Evolutionary conservation across 2,329 filamentous ascomycete species (phyloP).

Genomic region (Decorospora gaudefroyi): DNA sequence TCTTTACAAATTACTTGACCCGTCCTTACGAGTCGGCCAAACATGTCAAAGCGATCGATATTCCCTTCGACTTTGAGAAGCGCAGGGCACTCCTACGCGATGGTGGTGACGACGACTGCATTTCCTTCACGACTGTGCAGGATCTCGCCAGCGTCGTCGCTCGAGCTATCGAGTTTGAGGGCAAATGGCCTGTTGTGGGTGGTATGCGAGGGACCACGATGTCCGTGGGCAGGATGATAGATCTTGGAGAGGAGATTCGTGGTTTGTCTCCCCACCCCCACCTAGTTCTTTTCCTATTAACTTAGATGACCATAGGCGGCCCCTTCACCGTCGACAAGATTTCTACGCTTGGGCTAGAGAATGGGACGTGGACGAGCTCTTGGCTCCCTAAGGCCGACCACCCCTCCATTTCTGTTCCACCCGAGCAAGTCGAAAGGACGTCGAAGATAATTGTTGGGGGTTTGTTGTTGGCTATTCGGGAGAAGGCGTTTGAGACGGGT

Average conservation of each 20-base stretch:
- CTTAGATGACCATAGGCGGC: slow-evolving; percentile 34
- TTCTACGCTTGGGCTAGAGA: slow-evolving; percentile 50
- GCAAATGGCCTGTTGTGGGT: slow-evolving; percentile 27
- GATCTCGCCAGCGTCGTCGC: slow-evolving; percentile 26
- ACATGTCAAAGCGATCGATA: slow-evolving; percentile 44
- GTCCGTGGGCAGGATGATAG: slow-evolving; percentile 8
- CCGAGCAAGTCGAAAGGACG: slow-evolving; percentile 40
- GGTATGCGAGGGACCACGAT: slow-evolving; percentile 21
- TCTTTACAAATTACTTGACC: slow-evolving; percentile 59
- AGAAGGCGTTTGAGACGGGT: slow-evolving; percentile 49
- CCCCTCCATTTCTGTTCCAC: slow-evolving; percentile 40
- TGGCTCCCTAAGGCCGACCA: slow-evolving; percentile 46
- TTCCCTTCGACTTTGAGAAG: neutral
- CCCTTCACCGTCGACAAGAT: slow-evolving; percentile 52
- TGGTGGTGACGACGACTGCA: slow-evolving; percentile 43
- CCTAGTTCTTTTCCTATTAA: neutral
- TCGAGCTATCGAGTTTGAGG: slow-evolving; percentile 23
- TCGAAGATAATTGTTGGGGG: slow-evolving; percentile 40
- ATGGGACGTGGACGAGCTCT: slow-evolving; percentile 32
- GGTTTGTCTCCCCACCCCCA: slow-evolving; percentile 8
- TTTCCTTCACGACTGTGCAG: slow-evolving; percentile 25
- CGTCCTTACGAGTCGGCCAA: slow-evolving; percentile 53
- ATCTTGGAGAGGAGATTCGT: slow-evolving; percentile 22
- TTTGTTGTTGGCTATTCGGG: slow-evolving; percentile 27
- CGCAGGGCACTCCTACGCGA: slow-evolving; percentile 7